Base-by-base conservation (phyloP, 192 early-diverging fungal genomes). In the Thamnidium elegans region DNA sequence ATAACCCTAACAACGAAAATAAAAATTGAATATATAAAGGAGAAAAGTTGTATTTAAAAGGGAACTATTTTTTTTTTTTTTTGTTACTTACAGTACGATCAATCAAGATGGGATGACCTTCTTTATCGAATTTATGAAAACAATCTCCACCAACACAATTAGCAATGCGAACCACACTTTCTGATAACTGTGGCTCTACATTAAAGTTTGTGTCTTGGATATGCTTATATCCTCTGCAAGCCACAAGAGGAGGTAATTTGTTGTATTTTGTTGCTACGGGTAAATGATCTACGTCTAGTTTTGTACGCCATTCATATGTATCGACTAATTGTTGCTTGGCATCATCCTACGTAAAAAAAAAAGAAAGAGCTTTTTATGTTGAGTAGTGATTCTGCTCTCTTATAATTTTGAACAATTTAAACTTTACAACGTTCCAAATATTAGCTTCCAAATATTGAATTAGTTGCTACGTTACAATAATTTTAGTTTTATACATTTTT, bases 61-160 rank as follows among this genome's bases (percentile, higher is more conserved):
- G n/a, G n/a, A n/a, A n/a, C n/a, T n/a, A n/a, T n/a, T n/a, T n/a
- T n/a, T n/a, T 11, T n/a, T 21, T 26, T 4, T 8, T 21, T 11
- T 8, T 23, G 14, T 7, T 46, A 34, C 69, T 82, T 63, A 93
- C 93, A 32, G 94, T 81, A 19, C 87, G 86, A 81, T 97, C 95
- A 62, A 96, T 87, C 67, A 94, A 94, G 53, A 97, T 71, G 1
- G 93, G 92, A 52, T 90, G 82, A n/a, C 94, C 95, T 14, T 85
- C 77, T 73, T 91, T 93, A 85, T 97, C 95, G 69, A 81, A 84
- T 62, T 94, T 94, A 80, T 97, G 95, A 65, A 86, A 82, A 77
- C 82, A 80, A 60, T 82, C 81, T 55, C 88, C 88, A 15, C 88
- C 88, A 66, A 88, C 81, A 52, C 79, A 83, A 53, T 67, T 78